These are phyloP conservation scores for Obelidium mucronatum DNA, from an alignment of 192 early-diverging fungal genomes.

Conservation along the genomic window DNA sequence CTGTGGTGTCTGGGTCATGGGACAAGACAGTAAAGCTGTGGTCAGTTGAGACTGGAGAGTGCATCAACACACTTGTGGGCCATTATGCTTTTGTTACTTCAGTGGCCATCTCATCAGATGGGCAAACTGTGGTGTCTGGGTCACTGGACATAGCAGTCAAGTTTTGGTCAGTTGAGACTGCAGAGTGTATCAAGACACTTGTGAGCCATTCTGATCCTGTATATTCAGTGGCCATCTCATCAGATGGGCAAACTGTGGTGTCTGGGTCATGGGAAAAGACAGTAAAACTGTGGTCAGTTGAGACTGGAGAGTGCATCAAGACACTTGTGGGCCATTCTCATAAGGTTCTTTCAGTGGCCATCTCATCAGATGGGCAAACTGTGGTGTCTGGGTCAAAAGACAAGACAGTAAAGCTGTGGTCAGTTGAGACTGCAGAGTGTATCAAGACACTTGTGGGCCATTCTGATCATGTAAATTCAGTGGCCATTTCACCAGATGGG, in stretches of 20 bases:
- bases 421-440: neutral
- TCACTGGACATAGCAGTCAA: slow-evolving; percentile 29
- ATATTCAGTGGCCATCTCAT: slow-evolving; percentile 16
- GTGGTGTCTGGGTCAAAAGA: neutral
- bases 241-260: slow-evolving; percentile 2
- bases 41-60: neutral
- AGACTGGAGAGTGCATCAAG: neutral
- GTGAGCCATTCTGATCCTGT: slow-evolving; percentile 11
- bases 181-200: neutral
- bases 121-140: slow-evolving; percentile 24
- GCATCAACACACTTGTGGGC: slow-evolving; percentile 8
- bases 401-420: slow-evolving; percentile 1
- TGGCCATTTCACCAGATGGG: slow-evolving; percentile 21
- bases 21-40: slow-evolving; percentile 6
- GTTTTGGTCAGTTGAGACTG: slow-evolving; percentile 18
- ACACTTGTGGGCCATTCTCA: neutral
- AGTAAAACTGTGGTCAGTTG: slow-evolving; percentile 22
- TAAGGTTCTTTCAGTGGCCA: neutral
- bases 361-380: neutral
- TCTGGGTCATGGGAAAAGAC: slow-evolving; percentile 31
- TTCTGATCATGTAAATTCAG: neutral
- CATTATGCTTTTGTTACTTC: slow-evolving; percentile 26
- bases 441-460: slow-evolving; percentile 27
- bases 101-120: slow-evolving; percentile 31
- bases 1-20: slow-evolving; percentile 31